Evolutionary conservation across 2,329 filamentous ascomycete species (phyloP), one percentile per base, ranked within the genome.

Genomic region (Cryphonectria parasitica): DNA sequence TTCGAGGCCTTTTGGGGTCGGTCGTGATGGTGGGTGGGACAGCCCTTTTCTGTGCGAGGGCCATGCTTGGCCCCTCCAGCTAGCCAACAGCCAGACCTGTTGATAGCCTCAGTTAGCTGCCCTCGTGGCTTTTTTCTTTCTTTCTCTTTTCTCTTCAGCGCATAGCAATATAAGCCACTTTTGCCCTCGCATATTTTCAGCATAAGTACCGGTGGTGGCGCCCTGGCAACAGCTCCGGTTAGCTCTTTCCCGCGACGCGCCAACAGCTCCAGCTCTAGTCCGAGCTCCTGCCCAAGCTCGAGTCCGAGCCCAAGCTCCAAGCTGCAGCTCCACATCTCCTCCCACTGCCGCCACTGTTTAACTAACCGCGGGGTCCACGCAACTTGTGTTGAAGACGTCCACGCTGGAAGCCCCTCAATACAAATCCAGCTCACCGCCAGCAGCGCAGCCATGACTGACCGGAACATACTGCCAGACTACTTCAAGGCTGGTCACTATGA

Each of bases 401-500:
- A 64, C 56, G 58, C 62, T 39, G 69, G 88, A 82, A 67, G 52
- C 58, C 28, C 54, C 49, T 22, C 69, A 61, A 54, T 60, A 31
- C 45, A 66, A 25, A 28, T 11, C 22, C 15, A 45, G 19, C 15
- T 19, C 61, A 60, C 52, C 39, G 60, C 7, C 60, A 68, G 52
- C 31, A 65, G 69, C 64, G 72, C 76, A 71, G 78, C 74, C 75
- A 89, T 89, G 84, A 80, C 83, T 66, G 88, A 90, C 80, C 85
- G 89, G 78, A 88, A 91, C 72, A 84, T 89, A 74, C 86, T 91
- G 73, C 88, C 89, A 64, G 83, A 85, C 76, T 82, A 81, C 75
- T 89, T 95, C 79, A 95, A 94, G 83, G 94, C 96, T 2, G 84
- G 86, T 73, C 94, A 98, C 83, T 99, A 99, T 83, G 85, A 89